Conservation (phyloP, 2,329 filamentous ascomycete species). For the Aspergillus cejpii region DNA sequence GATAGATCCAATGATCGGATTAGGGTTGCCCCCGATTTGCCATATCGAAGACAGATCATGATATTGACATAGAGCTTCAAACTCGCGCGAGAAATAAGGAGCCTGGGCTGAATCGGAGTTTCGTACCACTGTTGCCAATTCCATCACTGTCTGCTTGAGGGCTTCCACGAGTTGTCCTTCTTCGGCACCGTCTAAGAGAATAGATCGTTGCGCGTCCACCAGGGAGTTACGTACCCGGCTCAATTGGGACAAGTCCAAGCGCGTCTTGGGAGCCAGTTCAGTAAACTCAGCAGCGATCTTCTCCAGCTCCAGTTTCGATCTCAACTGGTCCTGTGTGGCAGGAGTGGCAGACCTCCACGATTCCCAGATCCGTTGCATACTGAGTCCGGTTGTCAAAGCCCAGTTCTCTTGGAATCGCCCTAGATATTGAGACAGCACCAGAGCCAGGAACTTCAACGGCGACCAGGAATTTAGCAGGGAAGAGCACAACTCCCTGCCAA, state of each 20-base stretch:
- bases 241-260: slow-evolving; percentile 32
- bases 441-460: slow-evolving; percentile 24
- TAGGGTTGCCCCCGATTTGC: slow-evolving; percentile 7
- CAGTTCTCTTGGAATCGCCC: slow-evolving; percentile 62
- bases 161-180: slow-evolving; percentile 32
- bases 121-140: slow-evolving; percentile 30
- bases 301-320: slow-evolving; percentile 33
- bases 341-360: slow-evolving; percentile 58
- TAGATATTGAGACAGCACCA: slow-evolving; percentile 29
- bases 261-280: slow-evolving; percentile 32
- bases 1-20: slow-evolving; percentile 22
- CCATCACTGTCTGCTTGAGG: slow-evolving; percentile 35
- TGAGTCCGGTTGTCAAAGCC: slow-evolving; percentile 65
- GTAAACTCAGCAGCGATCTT: slow-evolving; percentile 34
- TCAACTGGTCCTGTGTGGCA: slow-evolving; percentile 28
- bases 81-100: slow-evolving; percentile 43
- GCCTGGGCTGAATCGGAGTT: slow-evolving; percentile 23
- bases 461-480: slow-evolving; percentile 28
- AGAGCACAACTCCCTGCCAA: slow-evolving; percentile 32
- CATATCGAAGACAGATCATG: slow-evolving; percentile 31
- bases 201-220: slow-evolving; percentile 33
- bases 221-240: slow-evolving; percentile 35
- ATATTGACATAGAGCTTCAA: slow-evolving; percentile 45
- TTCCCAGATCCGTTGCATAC: slow-evolving; percentile 75
- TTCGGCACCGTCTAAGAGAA: slow-evolving; percentile 34